Evolutionary conservation across 768 basidiomycete species (phyloP).

Genomic region (Psilocybe sp.): DNA sequence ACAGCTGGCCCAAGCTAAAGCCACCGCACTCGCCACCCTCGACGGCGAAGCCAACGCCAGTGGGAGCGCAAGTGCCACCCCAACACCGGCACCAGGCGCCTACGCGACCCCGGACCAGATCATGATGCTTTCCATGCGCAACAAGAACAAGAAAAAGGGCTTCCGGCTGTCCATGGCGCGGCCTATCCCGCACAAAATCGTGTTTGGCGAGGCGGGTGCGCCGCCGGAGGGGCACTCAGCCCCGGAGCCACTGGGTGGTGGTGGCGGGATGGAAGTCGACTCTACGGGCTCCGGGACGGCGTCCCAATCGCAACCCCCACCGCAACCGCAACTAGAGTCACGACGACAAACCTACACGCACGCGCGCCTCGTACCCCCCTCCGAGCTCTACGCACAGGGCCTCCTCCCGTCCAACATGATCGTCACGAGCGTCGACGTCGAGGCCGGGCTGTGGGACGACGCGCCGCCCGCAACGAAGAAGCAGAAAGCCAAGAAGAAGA

Average conservation of each 20-base stretch:
- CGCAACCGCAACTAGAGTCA: neutral
- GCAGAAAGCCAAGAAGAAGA: constrained; percentile 30
- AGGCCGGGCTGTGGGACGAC: constrained; percentile 41
- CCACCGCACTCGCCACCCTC: too few relatives aligned
- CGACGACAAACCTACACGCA: neutral
- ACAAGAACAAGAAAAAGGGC: constrained; percentile 74
- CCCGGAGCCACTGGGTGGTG: neutral
- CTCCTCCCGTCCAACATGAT: constrained; percentile 60
- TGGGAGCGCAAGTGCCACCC: neutral
- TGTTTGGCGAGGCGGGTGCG: constrained; percentile 45
- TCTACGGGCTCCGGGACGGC: neutral
- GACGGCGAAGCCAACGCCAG: too few relatives aligned
- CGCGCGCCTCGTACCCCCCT: constrained; percentile 55
- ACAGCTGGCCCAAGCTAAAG: too few relatives aligned
- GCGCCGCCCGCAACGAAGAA: constrained; percentile 3
- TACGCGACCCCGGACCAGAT: constrained; percentile 20
- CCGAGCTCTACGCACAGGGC: constrained; percentile 49
- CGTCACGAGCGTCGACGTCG: constrained; percentile 72
- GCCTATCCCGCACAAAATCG: constrained; percentile 47
- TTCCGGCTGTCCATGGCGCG: constrained; percentile 52
- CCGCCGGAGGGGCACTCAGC: neutral
- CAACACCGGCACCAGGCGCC: neutral
- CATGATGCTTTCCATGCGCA: constrained; percentile 56
- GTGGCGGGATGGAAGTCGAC: neutral
- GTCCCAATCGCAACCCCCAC: neutral